Base-by-base conservation (phyloP, 768 basidiomycete species). In the Naematelia aurantialba region DNA sequence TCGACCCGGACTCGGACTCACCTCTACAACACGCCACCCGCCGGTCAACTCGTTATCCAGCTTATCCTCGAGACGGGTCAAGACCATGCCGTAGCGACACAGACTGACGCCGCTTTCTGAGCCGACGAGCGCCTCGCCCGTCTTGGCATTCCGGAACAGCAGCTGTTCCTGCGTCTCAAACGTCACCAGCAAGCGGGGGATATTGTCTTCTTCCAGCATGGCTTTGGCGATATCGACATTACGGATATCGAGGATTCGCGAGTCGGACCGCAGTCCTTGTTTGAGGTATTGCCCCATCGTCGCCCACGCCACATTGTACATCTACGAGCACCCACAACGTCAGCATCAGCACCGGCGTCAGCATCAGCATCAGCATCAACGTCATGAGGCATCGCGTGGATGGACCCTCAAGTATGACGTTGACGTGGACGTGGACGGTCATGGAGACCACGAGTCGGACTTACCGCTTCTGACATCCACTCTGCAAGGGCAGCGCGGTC, bases 21-120 rank as follows among this genome's bases (percentile, higher is more conserved):
- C 91, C 86, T 98, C 94, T 25, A 97, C 83, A 53, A 98, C 85
- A 78, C 97, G 98, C 94, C 96, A 99, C 12, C 96, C 96, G 45
- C 90, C 92, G 0, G 96, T 99, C 46, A 96, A 81, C 76, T 92
- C 89, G 74, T 98, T 89, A 26, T 85, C 85, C 62, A 97, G 79
- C 73, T 97, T 91, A 68, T 87, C 87, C 72, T 89, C 87, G 27
- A 91, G 79, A 25, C 93, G 84, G 17, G 93, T 97, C 60, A 99
- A 78, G 1, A 90, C 92, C 24, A 91, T 91, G 17, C 88, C 89
- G 75, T 99, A 99, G 21, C 84, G 85, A 70, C 91, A 93, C 73
- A 93, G 89, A 78, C 96, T 91, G 27, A 98, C 93, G 66, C 85
- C 84, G 73, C 93, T 82, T 73, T 92, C 90, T 2, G 89, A 86